Evolutionary conservation across 2,329 filamentous ascomycete genomes (phyloP), one percentile per base, ranked within the genome.

Genomic region (Exserohilum turcica): DNA sequence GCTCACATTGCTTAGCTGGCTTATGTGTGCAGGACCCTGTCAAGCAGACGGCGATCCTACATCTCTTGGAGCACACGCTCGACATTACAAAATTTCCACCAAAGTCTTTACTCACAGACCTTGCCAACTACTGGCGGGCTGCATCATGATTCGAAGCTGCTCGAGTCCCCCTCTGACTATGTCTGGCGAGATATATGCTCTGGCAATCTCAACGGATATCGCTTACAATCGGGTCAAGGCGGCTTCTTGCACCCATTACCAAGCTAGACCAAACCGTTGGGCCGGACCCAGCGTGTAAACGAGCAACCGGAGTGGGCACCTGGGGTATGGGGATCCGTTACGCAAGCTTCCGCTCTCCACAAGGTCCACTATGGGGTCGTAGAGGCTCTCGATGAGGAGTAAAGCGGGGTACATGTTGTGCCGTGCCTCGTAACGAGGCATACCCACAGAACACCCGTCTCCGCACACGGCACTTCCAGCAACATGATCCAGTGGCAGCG

Each of bases 51-150:
- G 64, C 59, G 18, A 61, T 72, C 8, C 31, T 67, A 7, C 62
- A 62, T 7, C 56, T 72, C 9, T 48, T 72, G 3, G 69, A 70
- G 37, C 61, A 55, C 31, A 70, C 60, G 6, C 59, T 72, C 8
- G 59, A 72, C 16, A 50, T 70, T 2, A 65, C 60, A 13, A 70
- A 65, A 19, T 71, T 69, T 31, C 69, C 69, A 33, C 65, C 66
- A 0, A 71, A 68, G 35, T 61, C 62, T 18, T 40, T 72, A 21
- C 44, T 71, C 15, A 56, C 61, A 15, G 68, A 72, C 47, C 61
- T 71, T 2, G 52, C 60, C n/a, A 66, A 54, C 19, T 65, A 66
- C 46, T 71, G 69, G 69, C 57, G 61, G 46, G 56, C 61, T 15
- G 62, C 59, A 44, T 54, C 58, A 52, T 66, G 48, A 64, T 31